These are phyloP conservation scores for Uronychia binucleata DNA, from an alignment of 73 alveolate genomes.

Conservation along the genomic window DNA sequence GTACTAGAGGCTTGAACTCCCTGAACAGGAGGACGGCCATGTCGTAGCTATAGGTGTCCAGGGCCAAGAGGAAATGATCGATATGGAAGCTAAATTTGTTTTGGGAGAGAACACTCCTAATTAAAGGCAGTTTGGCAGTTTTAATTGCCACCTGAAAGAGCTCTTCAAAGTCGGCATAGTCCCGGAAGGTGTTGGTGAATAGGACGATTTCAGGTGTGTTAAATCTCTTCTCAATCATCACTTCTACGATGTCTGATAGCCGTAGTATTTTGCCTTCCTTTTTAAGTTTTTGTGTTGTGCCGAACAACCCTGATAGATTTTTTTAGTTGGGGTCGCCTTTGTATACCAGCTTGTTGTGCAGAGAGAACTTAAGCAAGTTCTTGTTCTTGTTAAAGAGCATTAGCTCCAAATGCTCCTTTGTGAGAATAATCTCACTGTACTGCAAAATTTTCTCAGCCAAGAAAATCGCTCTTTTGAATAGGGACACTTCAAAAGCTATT, in stretches of 20 bases:
- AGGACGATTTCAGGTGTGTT: not conserved
- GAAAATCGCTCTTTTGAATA: not conserved
- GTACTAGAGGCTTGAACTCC: not conserved
- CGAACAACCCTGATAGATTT: not conserved
- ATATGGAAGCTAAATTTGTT: too few relatives aligned
- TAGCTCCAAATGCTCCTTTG: not conserved
- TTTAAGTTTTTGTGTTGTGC: not conserved
- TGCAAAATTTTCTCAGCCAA: not conserved
- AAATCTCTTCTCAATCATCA: not conserved
- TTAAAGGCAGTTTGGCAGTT: not conserved
- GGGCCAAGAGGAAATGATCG: not conserved
- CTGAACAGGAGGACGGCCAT: slow-evolving; percentile 1
- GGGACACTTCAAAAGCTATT: not conserved
- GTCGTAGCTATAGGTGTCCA: not conserved
- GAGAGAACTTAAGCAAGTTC: not conserved
- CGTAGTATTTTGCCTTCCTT: not conserved
- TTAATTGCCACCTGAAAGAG: not conserved
- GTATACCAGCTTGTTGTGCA: not conserved
- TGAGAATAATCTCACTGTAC: not conserved
- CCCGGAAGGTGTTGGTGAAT: not conserved
- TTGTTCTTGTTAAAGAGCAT: not conserved
- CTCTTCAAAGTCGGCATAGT: not conserved
- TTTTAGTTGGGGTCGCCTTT: not conserved
- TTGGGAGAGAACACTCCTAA: not conserved
- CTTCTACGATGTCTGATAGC: not conserved